Evolutionary conservation across 164 flowering plant species (phyloP), one percentile per base, ranked within the genome.

Genomic region (Aristolochia contorta): DNA sequence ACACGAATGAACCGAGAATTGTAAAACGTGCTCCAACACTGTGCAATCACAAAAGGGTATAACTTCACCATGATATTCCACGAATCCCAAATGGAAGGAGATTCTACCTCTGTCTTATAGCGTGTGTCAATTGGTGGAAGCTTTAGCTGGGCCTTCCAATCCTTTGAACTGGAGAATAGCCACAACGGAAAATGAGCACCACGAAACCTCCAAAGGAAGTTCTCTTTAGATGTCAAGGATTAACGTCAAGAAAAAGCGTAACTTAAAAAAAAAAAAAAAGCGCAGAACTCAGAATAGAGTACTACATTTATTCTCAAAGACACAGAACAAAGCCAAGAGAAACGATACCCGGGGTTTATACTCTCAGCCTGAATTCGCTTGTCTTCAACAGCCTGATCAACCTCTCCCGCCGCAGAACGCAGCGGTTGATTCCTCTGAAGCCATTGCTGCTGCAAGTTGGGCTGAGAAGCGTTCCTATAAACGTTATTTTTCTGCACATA

Each of bases 41-140:
- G 1, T 37, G 1, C 7, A 3, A 37, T 10, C 5, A 37, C 7
- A 5, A 37, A 37, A 37, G 43, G 43, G 7, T 8, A 37, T 37
- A 37, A 8, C 43, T 37, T 37, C 43, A 3, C 43, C 43, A 7
- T 10, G 43, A 4, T 0, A 37, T 10, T 37, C 43, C 43, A 37
- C 12, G 43, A 37, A 37, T 10, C 43, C 43, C 53, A 49, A 49
- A 10, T 18, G 53, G 4, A 49, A 18, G 22, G 53, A 49, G 3
- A 54, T 21, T 16, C n/a, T 65, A 70, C 73, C 73, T 70, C 73
- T n/a, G 73, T 70, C 69, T n/a, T 70, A 60, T 61, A 70, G n/a
- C 73, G 73, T 4, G 69, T 65, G 47, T 70, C 73, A 24, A 52
- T 18, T 25, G 73, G 66, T n/a, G 73, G 73, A 41, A 61, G 52